Evolutionary conservation across 208 protist species (phyloP), one percentile per base, ranked within the genome.

Genomic region (Kentomonas sorsogonicus): DNA sequence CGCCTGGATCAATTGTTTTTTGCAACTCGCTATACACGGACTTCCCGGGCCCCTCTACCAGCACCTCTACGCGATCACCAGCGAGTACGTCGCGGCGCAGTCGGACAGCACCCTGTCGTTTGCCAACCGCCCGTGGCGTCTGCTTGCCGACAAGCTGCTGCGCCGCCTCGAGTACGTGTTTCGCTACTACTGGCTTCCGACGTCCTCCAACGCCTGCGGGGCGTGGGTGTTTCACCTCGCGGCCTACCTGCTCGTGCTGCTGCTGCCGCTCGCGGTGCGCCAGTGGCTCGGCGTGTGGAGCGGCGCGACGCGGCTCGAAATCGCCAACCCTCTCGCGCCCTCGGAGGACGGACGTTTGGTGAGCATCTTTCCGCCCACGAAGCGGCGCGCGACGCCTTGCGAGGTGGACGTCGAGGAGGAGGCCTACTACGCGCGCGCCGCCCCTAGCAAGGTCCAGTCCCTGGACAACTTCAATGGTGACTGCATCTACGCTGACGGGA

Each of bases 281-380:
- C 82, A 89, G 65, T 77, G 72, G 70, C n/a, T 29, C 18, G 72
- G 60, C 1, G 73, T 79, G 2, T 80, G 66, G 38, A 23, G 18
- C 20, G 85, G 76, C 15, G 77, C 69, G 1, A 89, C 80, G 7
- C 72, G 75, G 7, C 65, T 89, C 43, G 85, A 92, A 68, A 52
- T 87, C 25, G 73, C 78, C 4, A 92, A 92, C 66, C 85, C 80
- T 20, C 65, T 86, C n/a, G 80, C 75, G 3, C 70, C 83, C 47
- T 43, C 45, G 23, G 18, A 23, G 10, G 56, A 76, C 23, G 85
- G 85, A 7, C 66, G 76, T 4, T 55, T 92, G 26, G 78, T 92
- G 18, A 59, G 58, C 3, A 83, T 88, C 47, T 92, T 92, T 33
- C 73, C 78, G n/a, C n/a, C n/a, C n/a, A n/a, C n/a, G n/a, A n/a